Conservation (phyloP, 73 alveolate species). For the Paramecium tetraurelia region DNA sequence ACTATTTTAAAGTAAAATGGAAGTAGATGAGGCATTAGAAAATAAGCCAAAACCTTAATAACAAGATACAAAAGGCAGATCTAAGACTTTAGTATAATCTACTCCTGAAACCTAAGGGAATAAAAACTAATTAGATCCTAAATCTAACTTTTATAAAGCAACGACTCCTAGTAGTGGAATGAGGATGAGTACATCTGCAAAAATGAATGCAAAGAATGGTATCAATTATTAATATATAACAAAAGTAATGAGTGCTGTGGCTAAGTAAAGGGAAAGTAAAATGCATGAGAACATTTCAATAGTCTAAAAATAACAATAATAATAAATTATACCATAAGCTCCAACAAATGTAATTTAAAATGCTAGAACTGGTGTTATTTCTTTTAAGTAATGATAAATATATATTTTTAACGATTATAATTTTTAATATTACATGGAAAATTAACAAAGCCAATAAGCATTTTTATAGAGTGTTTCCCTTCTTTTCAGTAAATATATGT, state of each 20-base stretch:
- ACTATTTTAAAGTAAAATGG: background rate
- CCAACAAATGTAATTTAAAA: background rate
- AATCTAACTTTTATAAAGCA: background rate
- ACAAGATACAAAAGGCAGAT: background rate
- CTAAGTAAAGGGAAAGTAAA: conserved; percentile 33
- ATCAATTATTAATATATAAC: background rate
- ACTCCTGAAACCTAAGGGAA: background rate
- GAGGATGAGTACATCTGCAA: conserved; percentile 39
- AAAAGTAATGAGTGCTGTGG: background rate
- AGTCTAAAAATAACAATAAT: background rate
- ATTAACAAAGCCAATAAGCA: background rate
- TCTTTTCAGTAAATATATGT: background rate
- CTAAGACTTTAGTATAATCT: background rate
- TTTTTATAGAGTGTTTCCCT: background rate
- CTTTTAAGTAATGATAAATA: background rate
- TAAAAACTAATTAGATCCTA: background rate
- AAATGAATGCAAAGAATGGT: conserved; percentile 40
- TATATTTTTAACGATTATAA: background rate
- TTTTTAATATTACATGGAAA: background rate
- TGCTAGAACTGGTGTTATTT: background rate
- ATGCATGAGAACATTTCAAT: background rate
- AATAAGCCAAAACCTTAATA: background rate
- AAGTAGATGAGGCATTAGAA: conserved; percentile 49
- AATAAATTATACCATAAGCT: background rate
- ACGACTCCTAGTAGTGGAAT: background rate